These are phyloP conservation scores for Crithidia fasciculata DNA, from an alignment of 208 protist genomes.

Conservation along the genomic window DNA sequence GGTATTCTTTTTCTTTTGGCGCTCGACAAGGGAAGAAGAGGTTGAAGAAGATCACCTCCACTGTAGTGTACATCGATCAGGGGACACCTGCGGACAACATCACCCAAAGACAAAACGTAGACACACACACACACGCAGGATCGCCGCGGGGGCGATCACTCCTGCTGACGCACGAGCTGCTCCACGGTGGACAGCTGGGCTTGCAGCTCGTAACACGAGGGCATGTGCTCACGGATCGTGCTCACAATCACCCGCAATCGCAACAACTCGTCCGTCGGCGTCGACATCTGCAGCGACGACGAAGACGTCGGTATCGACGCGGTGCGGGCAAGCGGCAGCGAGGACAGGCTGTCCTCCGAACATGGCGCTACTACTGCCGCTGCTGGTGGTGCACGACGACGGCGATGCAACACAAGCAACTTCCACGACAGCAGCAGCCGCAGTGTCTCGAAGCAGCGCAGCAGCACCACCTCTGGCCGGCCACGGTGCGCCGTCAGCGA, in stretches of 20 bases:
- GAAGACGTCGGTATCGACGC: not conserved
- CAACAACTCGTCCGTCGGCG: constrained; percentile 3
- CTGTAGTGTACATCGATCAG: no score
- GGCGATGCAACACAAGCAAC: constrained; percentile 7
- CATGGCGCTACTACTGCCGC: not conserved
- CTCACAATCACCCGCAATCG: not conserved
- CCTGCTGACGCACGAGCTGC: constrained; percentile 1
- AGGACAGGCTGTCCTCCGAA: constrained; percentile 3
- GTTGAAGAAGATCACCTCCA: no score
- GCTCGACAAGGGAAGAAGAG: no score
- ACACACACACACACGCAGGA: no score
- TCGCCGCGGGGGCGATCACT: not conserved
- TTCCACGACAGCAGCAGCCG: constrained; percentile 43
- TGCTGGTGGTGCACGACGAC: not conserved
- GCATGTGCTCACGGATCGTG: not conserved
- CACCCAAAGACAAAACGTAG: no score
- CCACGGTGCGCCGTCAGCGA: constrained; percentile 41
- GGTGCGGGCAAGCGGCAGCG: not conserved
- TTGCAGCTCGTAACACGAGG: constrained; percentile 1
- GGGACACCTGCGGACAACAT: no score
- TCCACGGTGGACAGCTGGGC: constrained; percentile 4
- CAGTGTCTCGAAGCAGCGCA: constrained; percentile 41
- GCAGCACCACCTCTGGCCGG: constrained; percentile 39
- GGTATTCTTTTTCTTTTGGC: no score
- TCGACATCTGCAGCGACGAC: not conserved